Evolutionary conservation across 352 stramenopile species (phyloP).

Genomic region (Phytophthora crassamura): DNA sequence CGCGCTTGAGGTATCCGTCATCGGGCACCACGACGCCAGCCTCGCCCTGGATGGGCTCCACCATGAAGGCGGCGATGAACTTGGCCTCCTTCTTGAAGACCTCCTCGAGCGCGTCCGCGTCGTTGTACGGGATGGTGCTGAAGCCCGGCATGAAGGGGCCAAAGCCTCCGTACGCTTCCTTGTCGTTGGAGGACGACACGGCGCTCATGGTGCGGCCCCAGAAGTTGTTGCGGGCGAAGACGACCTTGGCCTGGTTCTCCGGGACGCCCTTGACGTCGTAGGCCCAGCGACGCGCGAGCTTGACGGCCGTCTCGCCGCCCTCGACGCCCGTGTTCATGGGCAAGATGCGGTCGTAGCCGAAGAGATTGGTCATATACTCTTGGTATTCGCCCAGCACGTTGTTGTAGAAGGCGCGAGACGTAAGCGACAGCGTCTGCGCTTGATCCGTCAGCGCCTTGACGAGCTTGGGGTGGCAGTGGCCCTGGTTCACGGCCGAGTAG

Average conservation of each 20-base stretch:
- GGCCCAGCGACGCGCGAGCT: slow-evolving; percentile 96
- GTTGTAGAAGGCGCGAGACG: slow-evolving; percentile 99
- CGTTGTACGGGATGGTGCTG: slow-evolving; percentile 92
- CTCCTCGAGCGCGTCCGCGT: slow-evolving; percentile 88
- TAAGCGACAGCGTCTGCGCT: slow-evolving; percentile 95
- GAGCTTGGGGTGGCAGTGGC: slow-evolving; percentile 99
- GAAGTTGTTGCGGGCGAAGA: slow-evolving; percentile 99
- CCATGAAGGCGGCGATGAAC: slow-evolving; percentile 98
- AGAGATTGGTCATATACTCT: slow-evolving; percentile 97
- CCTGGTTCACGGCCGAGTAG: slow-evolving; percentile 93
- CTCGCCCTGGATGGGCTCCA: slow-evolving; percentile 99
- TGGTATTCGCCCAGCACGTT: slow-evolving; percentile 97
- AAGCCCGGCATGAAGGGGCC: slow-evolving; percentile 99
- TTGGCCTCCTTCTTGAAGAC: slow-evolving; percentile 82
- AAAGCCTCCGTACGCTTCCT: slow-evolving; percentile 89
- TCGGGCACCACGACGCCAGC: slow-evolving; percentile 97
- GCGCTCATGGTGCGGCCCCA: slow-evolving; percentile 98
- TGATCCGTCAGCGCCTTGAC: slow-evolving; percentile 94
- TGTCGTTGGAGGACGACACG: slow-evolving; percentile 95
- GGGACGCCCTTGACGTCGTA: slow-evolving; percentile 98
- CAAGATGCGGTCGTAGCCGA: slow-evolving; percentile 98
- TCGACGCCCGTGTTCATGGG: slow-evolving; percentile 99
- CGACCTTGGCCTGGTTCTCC: slow-evolving; percentile 90
- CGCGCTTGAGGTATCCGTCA: slow-evolving; percentile 95
- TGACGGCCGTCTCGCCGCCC: slow-evolving; percentile 98